Evolutionary conservation across 345 rosid species (phyloP), one percentile per base, ranked within the genome.

Genomic region (Eucalyptus marginata): DNA sequence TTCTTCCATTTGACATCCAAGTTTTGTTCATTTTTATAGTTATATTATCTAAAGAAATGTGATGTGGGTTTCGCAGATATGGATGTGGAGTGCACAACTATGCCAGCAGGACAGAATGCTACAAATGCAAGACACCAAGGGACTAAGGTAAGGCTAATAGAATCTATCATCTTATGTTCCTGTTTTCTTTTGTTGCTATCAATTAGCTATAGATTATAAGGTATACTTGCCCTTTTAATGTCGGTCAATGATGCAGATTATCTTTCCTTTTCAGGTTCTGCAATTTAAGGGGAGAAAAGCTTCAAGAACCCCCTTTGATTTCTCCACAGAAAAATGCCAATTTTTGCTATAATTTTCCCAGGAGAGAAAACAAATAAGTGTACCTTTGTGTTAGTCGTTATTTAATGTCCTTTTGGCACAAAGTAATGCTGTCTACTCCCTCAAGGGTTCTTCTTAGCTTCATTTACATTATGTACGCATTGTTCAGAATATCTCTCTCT

Each of bases 51-150:
- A 68, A 76, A 43, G 83, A 22, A 40, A 76, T n/a, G 43, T 44
- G 22, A 59, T 40, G 20, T 76, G 83, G 29, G 83, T 76, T 36
- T 76, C 29, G 24, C 91, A 90, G 91, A 17, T 88, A 71, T 88
- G 91, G 90, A 27, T 97, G 99, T 90, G 96, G 97, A 88, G 96
- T 91, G 90, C 99, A 98, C 90, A 98, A 98, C 92, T 98, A 95
- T 86, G 99, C 99, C 50, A 97, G 97, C 92, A 97, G 99, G 94
- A 89, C 90, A 15, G 98, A 96, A 90, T 98, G 99, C 94, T 96
- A 89, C 88, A 93, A 95, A 91, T 98, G 99, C 98, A 98, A 92
- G 90, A 92, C 95, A 29, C 97, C 99, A 49, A 95, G 94, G 92
- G 95, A 91, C 89, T 92, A 90, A 22, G 94, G 96, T 94, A 66